Percentiles rank a stretch among this genome's conserved stretches.
These are phyloP conservation scores for Aspergillus ellipticus DNA, from an alignment of 495 filamentous ascomycete species.

Conservation along the genomic window DNA sequence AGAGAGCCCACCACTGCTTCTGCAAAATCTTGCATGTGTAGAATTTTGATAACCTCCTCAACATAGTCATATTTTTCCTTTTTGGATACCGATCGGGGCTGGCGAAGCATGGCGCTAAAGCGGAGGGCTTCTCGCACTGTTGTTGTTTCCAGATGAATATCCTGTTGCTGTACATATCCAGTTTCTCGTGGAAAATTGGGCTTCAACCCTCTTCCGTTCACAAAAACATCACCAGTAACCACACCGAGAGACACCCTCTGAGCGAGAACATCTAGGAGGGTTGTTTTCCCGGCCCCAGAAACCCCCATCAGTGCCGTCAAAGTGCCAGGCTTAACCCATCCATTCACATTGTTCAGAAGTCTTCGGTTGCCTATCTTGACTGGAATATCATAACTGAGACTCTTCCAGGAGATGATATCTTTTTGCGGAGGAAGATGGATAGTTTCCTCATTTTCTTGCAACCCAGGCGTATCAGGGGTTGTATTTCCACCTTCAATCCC, in stretches of 20 bases:
- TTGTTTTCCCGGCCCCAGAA: slow-evolving; percentile 62
- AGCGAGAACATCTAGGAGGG: slow-evolving; percentile 57
- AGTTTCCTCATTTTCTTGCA: slow-evolving; percentile 17
- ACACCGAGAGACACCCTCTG: slow-evolving; percentile 48
- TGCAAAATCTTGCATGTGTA: slow-evolving; percentile 43
- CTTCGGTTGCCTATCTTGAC: slow-evolving; percentile 52
- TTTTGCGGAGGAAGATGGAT: slow-evolving; percentile 43
- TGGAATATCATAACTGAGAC: slow-evolving; percentile 63
- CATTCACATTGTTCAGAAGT: slow-evolving; percentile 57
- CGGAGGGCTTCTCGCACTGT: slow-evolving; percentile 81
- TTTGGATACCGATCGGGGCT: slow-evolving; percentile 49
- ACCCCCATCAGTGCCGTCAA: slow-evolving; percentile 61
- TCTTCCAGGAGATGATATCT: slow-evolving; percentile 69
- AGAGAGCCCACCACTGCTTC: slow-evolving; percentile 38
- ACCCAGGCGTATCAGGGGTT: slow-evolving; percentile 12
- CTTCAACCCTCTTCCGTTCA: slow-evolving; percentile 51
- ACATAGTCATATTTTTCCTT: slow-evolving; percentile 47
- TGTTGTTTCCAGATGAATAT: slow-evolving; percentile 79
- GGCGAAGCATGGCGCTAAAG: slow-evolving; percentile 82
- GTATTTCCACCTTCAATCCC: slow-evolving; percentile 16
- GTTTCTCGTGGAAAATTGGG: slow-evolving; percentile 81
- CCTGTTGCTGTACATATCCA: slow-evolving; percentile 93
- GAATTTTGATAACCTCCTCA: slow-evolving; percentile 44
- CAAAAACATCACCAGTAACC: slow-evolving; percentile 47
- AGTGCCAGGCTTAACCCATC: slow-evolving; percentile 63